Evolutionary conservation across 805 yeast genomes (phyloP).

Genomic region (Cyberlindnera maritima): DNA sequence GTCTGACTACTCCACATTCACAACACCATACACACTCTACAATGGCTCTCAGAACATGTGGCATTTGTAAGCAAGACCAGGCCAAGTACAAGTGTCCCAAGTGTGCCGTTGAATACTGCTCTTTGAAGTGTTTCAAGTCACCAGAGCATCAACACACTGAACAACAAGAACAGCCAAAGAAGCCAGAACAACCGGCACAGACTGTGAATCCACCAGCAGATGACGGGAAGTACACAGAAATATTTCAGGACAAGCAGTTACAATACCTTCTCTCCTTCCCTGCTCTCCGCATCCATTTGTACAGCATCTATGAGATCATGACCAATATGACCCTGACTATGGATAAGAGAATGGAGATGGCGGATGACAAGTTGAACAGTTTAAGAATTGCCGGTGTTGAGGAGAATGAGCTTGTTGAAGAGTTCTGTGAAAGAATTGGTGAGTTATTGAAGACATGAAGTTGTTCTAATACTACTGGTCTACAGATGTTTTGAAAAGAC

Average conservation of each 20-base stretch:
- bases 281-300: slow-evolving; percentile 55
- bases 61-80: slow-evolving; percentile 20
- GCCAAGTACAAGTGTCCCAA: slow-evolving; percentile 59
- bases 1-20: too few species aligned
- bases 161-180: neutral
- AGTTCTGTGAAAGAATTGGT: slow-evolving; percentile 44
- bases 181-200: neutral
- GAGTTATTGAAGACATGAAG: slow-evolving; percentile 3
- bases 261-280: slow-evolving; percentile 46
- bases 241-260: slow-evolving; percentile 44
- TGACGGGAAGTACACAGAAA: slow-evolving; percentile 23
- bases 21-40: too few species aligned
- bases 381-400: slow-evolving; percentile 64
- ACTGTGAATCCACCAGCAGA: neutral
- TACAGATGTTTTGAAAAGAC: too few species aligned
- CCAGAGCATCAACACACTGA: slow-evolving; percentile 32
- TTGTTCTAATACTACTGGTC: too few species aligned
- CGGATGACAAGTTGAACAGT: slow-evolving; percentile 57
- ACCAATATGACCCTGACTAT: slow-evolving; percentile 38
- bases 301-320: slow-evolving; percentile 46
- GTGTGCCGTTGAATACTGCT: slow-evolving; percentile 47
- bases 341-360: slow-evolving; percentile 58
- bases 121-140: slow-evolving; percentile 58
- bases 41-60: slow-evolving; percentile 16
- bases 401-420: slow-evolving; percentile 67